Base-by-base conservation (phyloP, 2,329 filamentous ascomycete genomes). In the Parastagonospora avenae region DNA sequence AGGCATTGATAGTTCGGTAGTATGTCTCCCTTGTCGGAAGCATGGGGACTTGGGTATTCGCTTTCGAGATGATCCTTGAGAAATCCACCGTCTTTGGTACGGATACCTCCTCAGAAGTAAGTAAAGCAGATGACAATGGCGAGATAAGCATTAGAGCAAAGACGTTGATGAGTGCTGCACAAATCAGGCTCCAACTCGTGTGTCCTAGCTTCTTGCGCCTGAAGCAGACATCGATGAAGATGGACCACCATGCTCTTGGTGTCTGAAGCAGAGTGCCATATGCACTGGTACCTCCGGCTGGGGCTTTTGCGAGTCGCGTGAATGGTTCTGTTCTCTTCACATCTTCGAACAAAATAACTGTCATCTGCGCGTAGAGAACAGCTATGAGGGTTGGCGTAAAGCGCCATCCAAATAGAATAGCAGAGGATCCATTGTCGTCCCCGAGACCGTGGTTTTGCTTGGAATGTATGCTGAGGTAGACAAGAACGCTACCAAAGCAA, bases 371-470 rank as follows among this genome's bases (percentile, higher is more conserved):
- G 19, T 62, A 66, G 4, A 64, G 31, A 1, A 65, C 62, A 16
- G 64, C 62, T 8, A 63, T 37, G 1, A 67, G 48, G 2, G 64
- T 64, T 0, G 59, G 59, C 2, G 54, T 55, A 38, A 65, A 67
- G 10, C 60, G 55, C 63, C 60, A 65, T 9, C 56, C 62, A 28
- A 62, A 62, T 3, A 63, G 44, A 1, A 76, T 66, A 2, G 50
- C 42, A 8, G 60, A 60, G 3, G 62, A 62, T 50, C 77, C 78
- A 16, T 73, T 67, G 14, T 63, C 50, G 4, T 30, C 35, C n/a
- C 56, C 52, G 5, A 64, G 39, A 8, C 60, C 62, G 32, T 50
- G 36, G 15, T 63, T 38, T 2, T 27, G 15, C 19, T 50, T 14
- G 12, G 62, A 64, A 40, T 52, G 55, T 28, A 43, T 46, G 6